Base-by-base conservation (phyloP, 148 eudicot species). In the Diospyros kaki region DNA sequence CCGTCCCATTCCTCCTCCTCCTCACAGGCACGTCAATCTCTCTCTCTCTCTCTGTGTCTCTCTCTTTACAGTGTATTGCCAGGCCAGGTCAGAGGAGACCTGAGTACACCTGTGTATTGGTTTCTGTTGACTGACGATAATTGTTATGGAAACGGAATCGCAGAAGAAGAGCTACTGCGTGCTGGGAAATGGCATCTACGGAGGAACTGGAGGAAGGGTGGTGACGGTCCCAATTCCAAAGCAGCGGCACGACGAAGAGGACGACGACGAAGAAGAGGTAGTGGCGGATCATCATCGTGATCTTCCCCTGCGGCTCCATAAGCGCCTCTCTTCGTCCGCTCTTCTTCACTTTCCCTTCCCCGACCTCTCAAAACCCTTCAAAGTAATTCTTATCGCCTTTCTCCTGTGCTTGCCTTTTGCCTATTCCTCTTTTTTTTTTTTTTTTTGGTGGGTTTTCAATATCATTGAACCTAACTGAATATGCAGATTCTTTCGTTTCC, bases 81-180 rank as follows among this genome's bases (percentile, higher is more conserved):
- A 28, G 28, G 28, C 28, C 28, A 28, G 28, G 28, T 28, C 28
- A 28, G 28, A 28, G 28, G 28, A 28, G 28, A 28, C 28, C 28
- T 28, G 28, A 28, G 28, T 28, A 28, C 28, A 28, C 0, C 28
- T 28, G n/a, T 73, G 52, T 17, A 8, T 42, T 58, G 55, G 9
- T 71, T 7, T 12, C 1, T 38, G n/a, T 73, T 59, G 0, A 44
- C 14, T 18, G 1, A 9, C 48, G 2, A 6, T 40, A 56, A 43
- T 78, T 76, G 72, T 5, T 64, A 54, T 56, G 69, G 76, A 71
- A 73, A 17, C 77, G 74, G 78, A 44, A 66, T 77, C 81, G 88
- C 90, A 92, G 93, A 83, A 87, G 79, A 88, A 80, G 76, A 83
- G 84, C 71, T 86, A 82, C 63, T 61, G 85, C 58, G 81, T 42